phyloP scores from a whole-genome alignment of 2,329 filamentous ascomycete species.

The Tolypocladium tundrense region DNA sequence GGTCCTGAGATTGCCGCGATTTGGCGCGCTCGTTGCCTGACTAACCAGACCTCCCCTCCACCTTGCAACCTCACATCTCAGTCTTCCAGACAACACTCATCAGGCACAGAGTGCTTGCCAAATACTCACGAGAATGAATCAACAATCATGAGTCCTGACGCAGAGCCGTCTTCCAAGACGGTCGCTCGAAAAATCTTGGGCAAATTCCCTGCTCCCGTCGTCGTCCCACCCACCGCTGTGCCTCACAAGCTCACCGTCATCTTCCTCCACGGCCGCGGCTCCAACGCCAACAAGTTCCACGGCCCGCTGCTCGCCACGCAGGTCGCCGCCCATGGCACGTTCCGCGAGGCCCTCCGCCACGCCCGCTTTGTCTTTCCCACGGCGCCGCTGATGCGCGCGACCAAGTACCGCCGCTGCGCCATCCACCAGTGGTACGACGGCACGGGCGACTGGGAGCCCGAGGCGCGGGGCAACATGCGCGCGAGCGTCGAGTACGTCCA shows the following conservation, averaged over 20 bases:
- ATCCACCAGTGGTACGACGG: slow-evolving; percentile 27
- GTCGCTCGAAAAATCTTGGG: slow-evolving; percentile 5
- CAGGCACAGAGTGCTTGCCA: neutral
- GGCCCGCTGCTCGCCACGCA: slow-evolving; percentile 23
- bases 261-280: slow-evolving; percentile 40
- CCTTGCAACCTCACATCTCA: neutral
- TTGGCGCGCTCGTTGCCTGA: neutral
- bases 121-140: neutral
- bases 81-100: neutral
- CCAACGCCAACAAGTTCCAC: slow-evolving; percentile 28
- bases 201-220: slow-evolving; percentile 12
- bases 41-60: neutral
- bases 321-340: slow-evolving; percentile 9
- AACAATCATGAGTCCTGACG: neutral
- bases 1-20: neutral
- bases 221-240: slow-evolving; percentile 10
- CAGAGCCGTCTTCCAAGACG: neutral
- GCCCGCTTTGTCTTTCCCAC: slow-evolving; percentile 41
- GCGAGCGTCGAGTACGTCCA: slow-evolving; percentile 31
- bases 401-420: slow-evolving; percentile 19
- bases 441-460: slow-evolving; percentile 22
- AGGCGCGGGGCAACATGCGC: slow-evolving; percentile 22
- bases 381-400: slow-evolving; percentile 25
- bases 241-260: slow-evolving; percentile 34
- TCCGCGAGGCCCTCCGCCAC: slow-evolving; percentile 26